Conservation (phyloP, 352 stramenopile genomes). For the Globisporangium megalacanthum region DNA sequence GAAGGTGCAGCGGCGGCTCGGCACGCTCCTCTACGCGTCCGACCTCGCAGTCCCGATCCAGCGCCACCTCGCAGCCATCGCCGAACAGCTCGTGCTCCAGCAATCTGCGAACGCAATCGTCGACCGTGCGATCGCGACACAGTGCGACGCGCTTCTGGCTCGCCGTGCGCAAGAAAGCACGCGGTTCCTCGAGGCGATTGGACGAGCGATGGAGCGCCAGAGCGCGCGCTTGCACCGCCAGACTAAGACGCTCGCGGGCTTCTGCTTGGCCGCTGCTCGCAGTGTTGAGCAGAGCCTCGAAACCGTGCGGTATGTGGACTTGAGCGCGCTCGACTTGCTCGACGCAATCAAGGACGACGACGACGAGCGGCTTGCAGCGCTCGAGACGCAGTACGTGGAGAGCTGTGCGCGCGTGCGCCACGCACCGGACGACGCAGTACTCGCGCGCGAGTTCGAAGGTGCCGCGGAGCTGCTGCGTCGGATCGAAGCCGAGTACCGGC, state of each 20-base stretch:
- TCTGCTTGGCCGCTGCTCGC: conserved; percentile 45
- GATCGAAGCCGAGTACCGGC: conserved; percentile 76
- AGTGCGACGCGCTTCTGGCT: conserved; percentile 53
- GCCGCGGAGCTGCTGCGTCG: conserved; percentile 46
- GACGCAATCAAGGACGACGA: conserved; percentile 71
- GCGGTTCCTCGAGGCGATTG: conserved; percentile 56
- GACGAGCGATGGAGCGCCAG: conserved; percentile 46
- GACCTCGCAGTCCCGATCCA: conserved; percentile 55
- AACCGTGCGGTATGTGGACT: conserved; percentile 53
- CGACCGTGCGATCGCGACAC: conserved; percentile 40
- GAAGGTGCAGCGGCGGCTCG: conserved; percentile 72
- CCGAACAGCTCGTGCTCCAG: conserved; percentile 56
- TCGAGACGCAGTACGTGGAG: conserved; percentile 45
- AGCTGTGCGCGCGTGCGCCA: conserved; percentile 62
- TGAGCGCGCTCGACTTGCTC: conserved; percentile 70
- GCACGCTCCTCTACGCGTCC: conserved; percentile 62
- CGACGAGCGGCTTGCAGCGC: conserved; percentile 33
- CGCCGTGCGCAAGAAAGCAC: conserved; percentile 40
- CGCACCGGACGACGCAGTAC: conserved; percentile 47
- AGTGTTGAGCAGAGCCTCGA: conserved; percentile 55
- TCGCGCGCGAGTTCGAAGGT: conserved; percentile 54
- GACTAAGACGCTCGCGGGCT: conserved; percentile 54
- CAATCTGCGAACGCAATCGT: conserved; percentile 60
- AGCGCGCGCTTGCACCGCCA: conserved; percentile 45
- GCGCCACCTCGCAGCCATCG: conserved; percentile 39